Percentiles rank a stretch among this genome's conserved stretches.
These are phyloP conservation scores for Leishmania arabica DNA, from an alignment of 208 protist genomes.

Conservation along the genomic window DNA sequence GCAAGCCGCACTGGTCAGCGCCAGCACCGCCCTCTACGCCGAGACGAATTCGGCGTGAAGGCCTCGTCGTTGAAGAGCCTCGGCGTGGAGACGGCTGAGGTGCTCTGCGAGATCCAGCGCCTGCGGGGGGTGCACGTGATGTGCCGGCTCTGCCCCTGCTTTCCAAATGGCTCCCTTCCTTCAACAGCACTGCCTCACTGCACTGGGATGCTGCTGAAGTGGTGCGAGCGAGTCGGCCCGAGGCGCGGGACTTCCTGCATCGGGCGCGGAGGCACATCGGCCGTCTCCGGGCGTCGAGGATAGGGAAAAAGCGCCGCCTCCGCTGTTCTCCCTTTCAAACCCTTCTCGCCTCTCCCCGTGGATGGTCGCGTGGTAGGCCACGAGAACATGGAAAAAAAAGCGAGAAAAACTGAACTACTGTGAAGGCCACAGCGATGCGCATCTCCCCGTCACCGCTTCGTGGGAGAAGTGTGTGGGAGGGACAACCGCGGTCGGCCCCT, in stretches of 20 bases:
- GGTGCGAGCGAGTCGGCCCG: background rate
- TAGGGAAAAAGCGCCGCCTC: background rate
- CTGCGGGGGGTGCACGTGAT: background rate
- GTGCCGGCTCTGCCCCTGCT: background rate
- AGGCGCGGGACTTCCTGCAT: slow-evolving; percentile 5
- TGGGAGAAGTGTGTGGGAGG: background rate
- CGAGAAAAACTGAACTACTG: background rate
- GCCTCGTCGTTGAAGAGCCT: background rate
- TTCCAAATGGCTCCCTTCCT: slow-evolving; percentile 4
- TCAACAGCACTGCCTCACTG: slow-evolving; percentile 5
- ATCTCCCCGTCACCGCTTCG: background rate
- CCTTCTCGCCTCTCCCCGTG: background rate
- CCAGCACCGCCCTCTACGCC: background rate
- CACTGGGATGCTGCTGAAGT: background rate
- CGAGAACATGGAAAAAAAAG: background rate
- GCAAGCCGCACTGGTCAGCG: background rate
- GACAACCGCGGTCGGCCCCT: background rate
- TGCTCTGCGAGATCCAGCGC: slow-evolving; percentile 6
- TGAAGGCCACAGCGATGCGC: background rate
- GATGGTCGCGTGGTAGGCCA: background rate
- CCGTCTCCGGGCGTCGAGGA: background rate
- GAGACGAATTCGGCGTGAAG: slow-evolving; percentile 3
- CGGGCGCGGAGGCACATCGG: background rate
- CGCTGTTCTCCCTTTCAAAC: slow-evolving; percentile 2
- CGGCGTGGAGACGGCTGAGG: background rate